Conservation (phyloP, 805 yeast species). For the Starmerella khaoyaiensis region DNA sequence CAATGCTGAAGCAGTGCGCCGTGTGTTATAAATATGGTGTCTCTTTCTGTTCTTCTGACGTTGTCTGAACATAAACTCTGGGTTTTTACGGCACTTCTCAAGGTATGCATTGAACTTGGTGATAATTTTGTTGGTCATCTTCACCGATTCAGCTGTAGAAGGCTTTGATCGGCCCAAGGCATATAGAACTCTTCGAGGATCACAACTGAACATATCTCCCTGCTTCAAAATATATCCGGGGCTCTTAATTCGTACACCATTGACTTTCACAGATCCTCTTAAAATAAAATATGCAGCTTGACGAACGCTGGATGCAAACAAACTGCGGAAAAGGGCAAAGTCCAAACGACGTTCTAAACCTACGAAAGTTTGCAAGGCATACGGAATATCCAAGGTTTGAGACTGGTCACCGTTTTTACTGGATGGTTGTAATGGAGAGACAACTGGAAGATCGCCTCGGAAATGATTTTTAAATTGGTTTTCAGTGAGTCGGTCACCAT, state of each 20-base stretch:
- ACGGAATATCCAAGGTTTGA: slow-evolving; percentile 44
- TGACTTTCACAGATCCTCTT: slow-evolving; percentile 71
- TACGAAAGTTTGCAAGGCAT: slow-evolving; percentile 78
- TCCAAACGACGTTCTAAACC: slow-evolving; percentile 80
- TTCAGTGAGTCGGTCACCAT: slow-evolving; percentile 88
- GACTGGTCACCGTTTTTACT: slow-evolving; percentile 6
- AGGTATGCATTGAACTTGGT: slow-evolving; percentile 66
- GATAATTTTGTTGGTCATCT: slow-evolving; percentile 60
- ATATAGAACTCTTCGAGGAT: slow-evolving; percentile 69
- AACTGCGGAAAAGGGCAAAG: slow-evolving; percentile 75
- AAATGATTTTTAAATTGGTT: slow-evolving; percentile 63
- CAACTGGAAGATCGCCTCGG: slow-evolving; percentile 59
- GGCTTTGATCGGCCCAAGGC: slow-evolving; percentile 86
- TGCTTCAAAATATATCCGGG: slow-evolving; percentile 67
- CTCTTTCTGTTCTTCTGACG: slow-evolving; percentile 20
- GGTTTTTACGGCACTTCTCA: slow-evolving; percentile 42
- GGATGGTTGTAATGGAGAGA: slow-evolving; percentile 60
- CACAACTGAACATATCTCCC: slow-evolving; percentile 79
- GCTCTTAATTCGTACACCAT: slow-evolving; percentile 63
- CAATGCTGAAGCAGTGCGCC: slow-evolving; percentile 10
- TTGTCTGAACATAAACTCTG: slow-evolving; percentile 41
- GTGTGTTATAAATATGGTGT: slow-evolving; percentile 20
- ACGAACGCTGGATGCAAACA: slow-evolving; percentile 87
- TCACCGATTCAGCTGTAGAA: slow-evolving; percentile 49
- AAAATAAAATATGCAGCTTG: slow-evolving; percentile 85